phyloP scores from a whole-genome alignment of 495 filamentous ascomycete species.

The Penicillium pulvis region DNA sequence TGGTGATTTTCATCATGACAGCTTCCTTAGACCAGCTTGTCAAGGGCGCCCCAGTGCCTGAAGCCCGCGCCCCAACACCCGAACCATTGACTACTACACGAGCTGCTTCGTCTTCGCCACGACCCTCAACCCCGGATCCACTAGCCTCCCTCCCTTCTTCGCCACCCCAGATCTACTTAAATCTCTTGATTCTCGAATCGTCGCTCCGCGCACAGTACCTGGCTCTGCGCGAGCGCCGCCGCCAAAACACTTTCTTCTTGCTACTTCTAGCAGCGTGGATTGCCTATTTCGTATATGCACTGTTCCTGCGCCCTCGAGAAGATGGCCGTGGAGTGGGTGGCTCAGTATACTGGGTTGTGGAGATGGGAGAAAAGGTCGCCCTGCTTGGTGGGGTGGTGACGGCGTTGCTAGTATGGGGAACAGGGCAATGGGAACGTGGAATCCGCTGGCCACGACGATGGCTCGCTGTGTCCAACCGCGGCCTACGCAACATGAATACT shows the following conservation, averaged over 20 bases:
- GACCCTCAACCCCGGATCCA: constrained; percentile 63
- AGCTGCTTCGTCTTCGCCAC: constrained; percentile 36
- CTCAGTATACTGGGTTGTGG: constrained; percentile 92
- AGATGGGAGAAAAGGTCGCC: constrained; percentile 82
- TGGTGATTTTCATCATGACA: constrained; percentile 44
- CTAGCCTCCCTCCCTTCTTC: constrained; percentile 81
- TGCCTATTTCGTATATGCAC: constrained; percentile 76
- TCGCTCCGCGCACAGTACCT: constrained; percentile 92
- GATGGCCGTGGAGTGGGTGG: constrained; percentile 90
- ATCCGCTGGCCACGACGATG: constrained; percentile 93
- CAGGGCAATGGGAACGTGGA: constrained; percentile 92
- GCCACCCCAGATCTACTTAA: constrained; percentile 97
- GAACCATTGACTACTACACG: constrained; percentile 37
- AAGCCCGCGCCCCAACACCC: constrained; percentile 43
- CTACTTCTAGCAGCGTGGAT: constrained; percentile 77
- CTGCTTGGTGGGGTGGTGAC: constrained; percentile 86
- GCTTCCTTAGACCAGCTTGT: constrained; percentile 81
- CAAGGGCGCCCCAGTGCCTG: constrained; percentile 71
- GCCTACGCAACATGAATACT: constrained; percentile 87
- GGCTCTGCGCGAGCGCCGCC: constrained; percentile 79
- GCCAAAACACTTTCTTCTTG: constrained; percentile 95
- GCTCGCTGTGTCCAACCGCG: constrained; percentile 84
- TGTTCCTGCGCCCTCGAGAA: constrained; percentile 87
- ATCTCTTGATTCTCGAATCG: constrained; percentile 94
- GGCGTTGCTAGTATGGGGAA: constrained; percentile 82